Percentiles rank a stretch among this genome's conserved stretches.
Evolutionary conservation across 768 basidiomycete genomes (phyloP).

Genomic region (Boletus rufocinnamomeus): DNA sequence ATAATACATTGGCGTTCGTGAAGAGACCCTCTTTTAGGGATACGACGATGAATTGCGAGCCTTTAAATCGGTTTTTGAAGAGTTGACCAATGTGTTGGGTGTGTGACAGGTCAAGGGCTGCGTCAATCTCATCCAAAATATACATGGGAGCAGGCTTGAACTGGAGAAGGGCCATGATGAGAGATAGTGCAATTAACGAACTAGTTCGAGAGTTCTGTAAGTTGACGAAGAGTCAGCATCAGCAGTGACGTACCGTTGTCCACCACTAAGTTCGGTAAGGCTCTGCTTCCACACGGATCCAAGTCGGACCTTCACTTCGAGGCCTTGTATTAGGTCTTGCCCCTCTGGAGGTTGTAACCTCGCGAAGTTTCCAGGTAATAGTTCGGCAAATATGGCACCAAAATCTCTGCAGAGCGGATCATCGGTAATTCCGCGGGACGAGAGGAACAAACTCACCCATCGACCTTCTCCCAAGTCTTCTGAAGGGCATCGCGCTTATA

Average conservation of each 20-base stretch:
- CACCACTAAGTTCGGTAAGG: constrained; percentile 94
- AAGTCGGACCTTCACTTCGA: constrained; percentile 96
- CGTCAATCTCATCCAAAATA: constrained; percentile 98
- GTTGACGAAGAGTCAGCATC: background rate
- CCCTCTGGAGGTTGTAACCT: constrained; percentile 94
- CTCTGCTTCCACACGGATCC: constrained; percentile 98
- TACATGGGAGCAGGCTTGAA: constrained; percentile 99
- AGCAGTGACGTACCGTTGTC: constrained; percentile 71
- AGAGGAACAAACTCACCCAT: constrained; percentile 54
- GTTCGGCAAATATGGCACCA: constrained; percentile 92
- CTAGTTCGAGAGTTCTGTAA: constrained; percentile 42
- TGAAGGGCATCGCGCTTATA: constrained; percentile 93
- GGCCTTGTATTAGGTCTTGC: constrained; percentile 89
- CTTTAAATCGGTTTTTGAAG: constrained; percentile 97
- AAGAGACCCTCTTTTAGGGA: constrained; percentile 96
- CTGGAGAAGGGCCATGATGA: constrained; percentile 98
- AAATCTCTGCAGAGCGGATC: constrained; percentile 67
- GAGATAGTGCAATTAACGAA: constrained; percentile 93
- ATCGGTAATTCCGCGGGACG: background rate
- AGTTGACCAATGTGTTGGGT: constrained; percentile 97
- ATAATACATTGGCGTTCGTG: constrained; percentile 95
- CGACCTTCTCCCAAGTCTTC: constrained; percentile 97
- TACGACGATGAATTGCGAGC: constrained; percentile 97
- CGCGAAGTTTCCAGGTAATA: constrained; percentile 94
- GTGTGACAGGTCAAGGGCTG: constrained; percentile 93